Evolutionary conservation across 129 eudicot species (phyloP).

Genomic region (Lactuca saligna): DNA sequence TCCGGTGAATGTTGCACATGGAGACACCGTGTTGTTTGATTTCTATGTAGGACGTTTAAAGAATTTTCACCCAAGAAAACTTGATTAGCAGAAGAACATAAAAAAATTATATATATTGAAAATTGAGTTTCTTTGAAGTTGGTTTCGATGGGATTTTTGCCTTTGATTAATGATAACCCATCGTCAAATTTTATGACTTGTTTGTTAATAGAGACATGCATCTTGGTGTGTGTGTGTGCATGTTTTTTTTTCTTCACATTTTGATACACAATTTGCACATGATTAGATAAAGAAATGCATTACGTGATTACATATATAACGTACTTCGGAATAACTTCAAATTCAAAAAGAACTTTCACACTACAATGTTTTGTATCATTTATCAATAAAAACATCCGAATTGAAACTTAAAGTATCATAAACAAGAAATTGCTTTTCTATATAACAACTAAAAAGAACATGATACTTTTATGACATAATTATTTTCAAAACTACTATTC

Average conservation of each 20-base stretch:
- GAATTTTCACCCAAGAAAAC: constrained; percentile 21
- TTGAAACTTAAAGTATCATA: no score
- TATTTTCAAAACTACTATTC: no score
- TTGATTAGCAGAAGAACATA: constrained; percentile 11
- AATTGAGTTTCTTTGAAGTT: constrained; percentile 13
- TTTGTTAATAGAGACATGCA: background rate
- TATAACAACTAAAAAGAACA: no score
- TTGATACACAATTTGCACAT: background rate
- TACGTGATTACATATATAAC: no score
- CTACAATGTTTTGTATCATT: no score
- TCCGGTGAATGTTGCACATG: constrained; percentile 37
- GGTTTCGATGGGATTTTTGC: constrained; percentile 21
- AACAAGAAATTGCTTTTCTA: no score
- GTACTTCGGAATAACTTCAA: no score
- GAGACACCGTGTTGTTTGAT: constrained; percentile 21
- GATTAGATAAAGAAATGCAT: background rate
- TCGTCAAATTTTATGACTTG: background rate
- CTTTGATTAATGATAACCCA: background rate
- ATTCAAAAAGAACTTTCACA: no score
- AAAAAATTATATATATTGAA: constrained; percentile 14
- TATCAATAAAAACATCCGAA: no score
- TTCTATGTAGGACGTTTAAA: constrained; percentile 16
- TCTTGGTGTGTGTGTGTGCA: no score
- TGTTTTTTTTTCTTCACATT: background rate
- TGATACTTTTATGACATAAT: no score